phyloP scores from a whole-genome alignment of 768 basidiomycete genomes.

The Leccinum variicolor region DNA sequence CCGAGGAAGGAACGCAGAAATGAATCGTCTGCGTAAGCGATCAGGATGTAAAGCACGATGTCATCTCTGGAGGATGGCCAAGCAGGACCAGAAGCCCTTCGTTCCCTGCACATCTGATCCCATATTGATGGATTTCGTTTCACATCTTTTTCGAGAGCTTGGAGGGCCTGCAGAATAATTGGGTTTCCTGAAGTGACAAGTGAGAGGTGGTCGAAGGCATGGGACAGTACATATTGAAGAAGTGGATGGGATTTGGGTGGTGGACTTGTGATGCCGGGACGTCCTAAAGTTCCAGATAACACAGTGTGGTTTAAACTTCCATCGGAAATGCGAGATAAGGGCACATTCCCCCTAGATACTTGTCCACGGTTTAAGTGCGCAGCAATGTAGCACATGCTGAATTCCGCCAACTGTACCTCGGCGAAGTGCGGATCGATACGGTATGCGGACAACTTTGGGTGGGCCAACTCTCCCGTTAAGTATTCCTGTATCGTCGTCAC shows the following conservation, averaged over 20 bases:
- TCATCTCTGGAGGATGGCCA: slow-evolving; percentile 1
- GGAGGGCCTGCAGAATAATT: not conserved
- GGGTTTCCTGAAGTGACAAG: not conserved
- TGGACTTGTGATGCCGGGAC: not conserved
- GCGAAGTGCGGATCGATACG: not conserved
- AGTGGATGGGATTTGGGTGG: not conserved
- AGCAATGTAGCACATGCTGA: slow-evolving; percentile 9
- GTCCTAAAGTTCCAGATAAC: not conserved
- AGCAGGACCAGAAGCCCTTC: not conserved
- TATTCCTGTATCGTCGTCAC: not conserved
- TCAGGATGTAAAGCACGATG: not conserved
- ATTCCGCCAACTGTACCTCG: not conserved
- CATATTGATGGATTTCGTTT: not conserved
- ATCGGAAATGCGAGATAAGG: not conserved
- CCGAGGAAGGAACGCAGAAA: not conserved
- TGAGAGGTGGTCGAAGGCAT: slow-evolving; percentile 4
- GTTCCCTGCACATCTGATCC: not conserved
- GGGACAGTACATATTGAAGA: not conserved
- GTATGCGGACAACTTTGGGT: not conserved
- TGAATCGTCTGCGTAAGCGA: not conserved
- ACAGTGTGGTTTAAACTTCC: not conserved
- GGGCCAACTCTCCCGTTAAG: not conserved
- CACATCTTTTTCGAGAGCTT: not conserved
- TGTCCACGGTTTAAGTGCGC: not conserved
- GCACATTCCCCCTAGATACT: not conserved